Percentiles rank a stretch among this genome's conserved stretches.
Evolutionary conservation across 148 eudicot genomes (phyloP).

Genomic region (Vaccinium corymbosum): DNA sequence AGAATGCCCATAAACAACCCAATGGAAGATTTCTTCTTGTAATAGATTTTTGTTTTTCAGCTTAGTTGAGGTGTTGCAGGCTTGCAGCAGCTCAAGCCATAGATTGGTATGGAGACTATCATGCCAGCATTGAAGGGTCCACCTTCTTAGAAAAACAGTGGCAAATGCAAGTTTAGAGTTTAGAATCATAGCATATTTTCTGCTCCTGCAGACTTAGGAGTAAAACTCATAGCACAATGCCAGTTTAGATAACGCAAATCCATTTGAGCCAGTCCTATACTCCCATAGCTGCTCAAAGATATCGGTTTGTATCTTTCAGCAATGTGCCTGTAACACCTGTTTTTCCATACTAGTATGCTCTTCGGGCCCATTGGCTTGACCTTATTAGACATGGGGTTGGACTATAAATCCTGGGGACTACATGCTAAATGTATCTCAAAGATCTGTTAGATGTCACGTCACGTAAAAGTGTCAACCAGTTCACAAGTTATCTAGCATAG

Average conservation of each 20-base stretch:
- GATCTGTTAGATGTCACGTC: not conserved
- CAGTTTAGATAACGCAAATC: not conserved
- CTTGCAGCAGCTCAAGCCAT: not conserved
- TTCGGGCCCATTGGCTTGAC: not conserved
- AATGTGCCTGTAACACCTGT: not conserved
- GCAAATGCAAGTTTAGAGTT: conserved; percentile 1
- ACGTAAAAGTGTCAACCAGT: not conserved
- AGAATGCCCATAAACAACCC: not conserved
- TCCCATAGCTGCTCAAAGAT: not conserved
- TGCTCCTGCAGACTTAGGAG: not conserved
- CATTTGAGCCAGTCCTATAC: not conserved
- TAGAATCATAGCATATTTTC: not conserved
- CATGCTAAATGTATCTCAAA: not conserved
- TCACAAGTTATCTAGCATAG: not conserved
- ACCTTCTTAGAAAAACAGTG: not conserved
- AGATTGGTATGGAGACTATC: not conserved
- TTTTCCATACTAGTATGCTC: not conserved
- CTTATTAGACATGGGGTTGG: not conserved
- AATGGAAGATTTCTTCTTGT: not conserved
- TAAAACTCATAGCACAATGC: not conserved
- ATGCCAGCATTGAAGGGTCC: not conserved
- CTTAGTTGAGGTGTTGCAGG: conserved; percentile 7
- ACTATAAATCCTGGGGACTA: not conserved
- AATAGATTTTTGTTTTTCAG: not conserved
- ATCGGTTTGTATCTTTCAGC: not conserved